These are phyloP conservation scores for Zalaria sp. DNA, from an alignment of 2,329 filamentous ascomycete species.

Conservation along the genomic window DNA sequence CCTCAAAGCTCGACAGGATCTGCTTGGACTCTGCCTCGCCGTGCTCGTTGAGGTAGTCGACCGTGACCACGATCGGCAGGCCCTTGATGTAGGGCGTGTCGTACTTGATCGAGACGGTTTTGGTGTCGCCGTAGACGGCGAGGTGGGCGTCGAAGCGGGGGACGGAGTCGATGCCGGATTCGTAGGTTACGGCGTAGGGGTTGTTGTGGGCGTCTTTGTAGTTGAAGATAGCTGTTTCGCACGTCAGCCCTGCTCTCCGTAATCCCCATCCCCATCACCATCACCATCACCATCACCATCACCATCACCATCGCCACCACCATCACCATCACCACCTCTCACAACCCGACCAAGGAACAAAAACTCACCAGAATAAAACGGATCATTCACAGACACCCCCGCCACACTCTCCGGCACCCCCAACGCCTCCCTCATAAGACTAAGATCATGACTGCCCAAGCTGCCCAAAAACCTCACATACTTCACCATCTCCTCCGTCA, in stretches of 20 bases:
- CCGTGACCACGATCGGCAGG: constrained; percentile 33
- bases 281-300: no score
- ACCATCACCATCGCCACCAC: no score
- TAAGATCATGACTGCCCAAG: constrained; percentile 41
- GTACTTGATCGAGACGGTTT: constrained; percentile 40
- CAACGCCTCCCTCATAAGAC: constrained; percentile 38
- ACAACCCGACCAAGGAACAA: background rate
- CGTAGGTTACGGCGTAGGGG: constrained; percentile 40
- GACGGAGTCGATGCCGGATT: constrained; percentile 40
- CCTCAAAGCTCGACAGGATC: constrained; percentile 32
- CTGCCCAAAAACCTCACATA: constrained; percentile 31
- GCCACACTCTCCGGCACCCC: constrained; percentile 34
- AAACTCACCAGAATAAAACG: constrained; percentile 18
- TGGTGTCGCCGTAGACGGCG: constrained; percentile 38
- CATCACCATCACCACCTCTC: no score
- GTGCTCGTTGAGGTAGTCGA: constrained; percentile 28
- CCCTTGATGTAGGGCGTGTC: constrained; percentile 47
- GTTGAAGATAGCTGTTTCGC: constrained; percentile 26
- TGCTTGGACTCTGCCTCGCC: constrained; percentile 14
- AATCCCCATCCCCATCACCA: background rate
- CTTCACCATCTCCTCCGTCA: constrained; percentile 16
- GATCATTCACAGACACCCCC: constrained; percentile 29
- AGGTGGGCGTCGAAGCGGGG: constrained; percentile 40
- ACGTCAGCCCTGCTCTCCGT: background rate
- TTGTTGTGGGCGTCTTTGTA: constrained; percentile 19